phyloP scores from a whole-genome alignment of 345 rosid genomes.

The Kernera saxatilis region DNA sequence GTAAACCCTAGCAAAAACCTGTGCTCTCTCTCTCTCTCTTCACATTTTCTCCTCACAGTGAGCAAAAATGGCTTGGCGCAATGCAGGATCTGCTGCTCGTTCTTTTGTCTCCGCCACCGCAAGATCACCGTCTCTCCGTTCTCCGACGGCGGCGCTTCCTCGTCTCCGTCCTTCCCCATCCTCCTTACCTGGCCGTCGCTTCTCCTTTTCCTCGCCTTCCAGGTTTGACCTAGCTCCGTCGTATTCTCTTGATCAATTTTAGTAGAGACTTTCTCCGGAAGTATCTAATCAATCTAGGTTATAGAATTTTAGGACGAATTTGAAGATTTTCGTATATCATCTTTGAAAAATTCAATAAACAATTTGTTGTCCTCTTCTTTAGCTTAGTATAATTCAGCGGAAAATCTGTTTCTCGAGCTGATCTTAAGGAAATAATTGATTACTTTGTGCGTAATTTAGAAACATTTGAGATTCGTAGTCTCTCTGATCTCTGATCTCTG shows the following conservation, averaged over 20 bases:
- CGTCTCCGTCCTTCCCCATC: constrained; percentile 58
- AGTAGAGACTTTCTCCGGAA: neutral
- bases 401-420: neutral
- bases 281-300: neutral
- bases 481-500: neutral
- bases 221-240: constrained; percentile 39
- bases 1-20: constrained; percentile 39
- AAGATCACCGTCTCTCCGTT: constrained; percentile 53
- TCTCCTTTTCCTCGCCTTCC: constrained; percentile 49
- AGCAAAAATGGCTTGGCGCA: constrained; percentile 44
- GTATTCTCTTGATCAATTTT: neutral
- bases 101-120: constrained; percentile 43
- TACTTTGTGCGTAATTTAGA: neutral
- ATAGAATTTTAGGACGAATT: neutral
- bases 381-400: neutral
- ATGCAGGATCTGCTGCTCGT: constrained; percentile 40
- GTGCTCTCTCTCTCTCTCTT: neutral
- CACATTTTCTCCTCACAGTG: constrained; percentile 8
- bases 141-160: constrained; percentile 45
- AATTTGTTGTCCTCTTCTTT: neutral
- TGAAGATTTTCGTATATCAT: neutral
- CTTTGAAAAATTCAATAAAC: neutral
- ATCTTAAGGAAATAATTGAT: neutral
- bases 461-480: neutral
- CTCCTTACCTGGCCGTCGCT: constrained; percentile 56